A percentile compares a stretch with the other conserved stretches of the same genome.
phyloP scores from a whole-genome alignment of 2,329 filamentous ascomycete species.

The Thelonectria discophora region DNA sequence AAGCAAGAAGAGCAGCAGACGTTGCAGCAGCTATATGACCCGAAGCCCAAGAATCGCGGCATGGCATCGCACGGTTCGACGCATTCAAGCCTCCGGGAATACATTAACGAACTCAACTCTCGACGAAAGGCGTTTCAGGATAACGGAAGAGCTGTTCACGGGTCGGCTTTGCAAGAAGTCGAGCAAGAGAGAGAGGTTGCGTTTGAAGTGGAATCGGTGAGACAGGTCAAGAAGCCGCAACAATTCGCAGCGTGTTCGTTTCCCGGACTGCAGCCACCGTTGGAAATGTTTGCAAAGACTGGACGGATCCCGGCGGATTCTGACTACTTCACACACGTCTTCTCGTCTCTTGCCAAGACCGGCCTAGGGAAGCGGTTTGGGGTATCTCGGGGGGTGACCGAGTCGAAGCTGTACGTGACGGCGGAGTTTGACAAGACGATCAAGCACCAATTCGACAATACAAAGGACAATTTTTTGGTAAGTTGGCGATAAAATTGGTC shows the following conservation, averaged over 20 bases:
- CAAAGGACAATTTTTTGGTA: conserved; percentile 38
- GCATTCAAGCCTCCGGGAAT: conserved; percentile 27
- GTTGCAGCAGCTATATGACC: conserved; percentile 66
- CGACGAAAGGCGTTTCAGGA: conserved; percentile 38
- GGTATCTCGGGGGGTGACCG: conserved; percentile 25
- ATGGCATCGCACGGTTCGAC: conserved; percentile 20
- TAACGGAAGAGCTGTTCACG: conserved; percentile 48
- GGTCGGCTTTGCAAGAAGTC: conserved; percentile 67
- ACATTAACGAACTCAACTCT: conserved; percentile 35
- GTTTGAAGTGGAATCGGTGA: conserved; percentile 64
- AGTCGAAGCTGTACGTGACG: conserved; percentile 45
- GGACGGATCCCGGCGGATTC: conserved; percentile 53
- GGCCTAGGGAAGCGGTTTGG: not conserved
- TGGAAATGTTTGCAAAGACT: conserved; percentile 57
- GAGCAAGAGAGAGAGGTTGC: conserved; percentile 67
- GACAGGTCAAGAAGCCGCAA: conserved; percentile 61
- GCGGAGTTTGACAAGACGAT: conserved; percentile 37
- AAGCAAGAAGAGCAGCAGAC: conserved; percentile 64
- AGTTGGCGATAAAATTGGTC: not conserved
- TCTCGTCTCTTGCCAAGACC: not conserved
- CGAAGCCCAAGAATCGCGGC: conserved; percentile 34
- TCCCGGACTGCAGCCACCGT: conserved; percentile 56
- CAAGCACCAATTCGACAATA: conserved; percentile 33
- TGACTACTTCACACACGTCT: conserved; percentile 20
- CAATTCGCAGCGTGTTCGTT: conserved; percentile 54